Evolutionary conservation across 2,329 filamentous ascomycete genomes (phyloP), one percentile per base, ranked within the genome.

Genomic region (Karstenula rhodostoma): DNA sequence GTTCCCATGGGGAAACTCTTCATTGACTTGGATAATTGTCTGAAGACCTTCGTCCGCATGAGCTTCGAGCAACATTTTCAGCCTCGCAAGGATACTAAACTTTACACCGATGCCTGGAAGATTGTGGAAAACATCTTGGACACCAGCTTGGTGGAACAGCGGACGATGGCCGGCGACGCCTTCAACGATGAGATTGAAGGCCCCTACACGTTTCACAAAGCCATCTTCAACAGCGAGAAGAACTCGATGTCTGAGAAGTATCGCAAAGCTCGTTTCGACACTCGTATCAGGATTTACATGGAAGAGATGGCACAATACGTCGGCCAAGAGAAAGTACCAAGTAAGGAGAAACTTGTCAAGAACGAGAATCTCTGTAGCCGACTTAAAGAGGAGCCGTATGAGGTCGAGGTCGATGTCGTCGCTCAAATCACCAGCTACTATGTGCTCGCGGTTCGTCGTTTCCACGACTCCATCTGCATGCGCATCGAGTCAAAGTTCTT

Each of bases 401-500:
- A 80, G 1, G 75, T 78, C 0, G 90, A 92, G 69, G 75, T 93
- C 0, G 80, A 84, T 9, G 85, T 90, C 0, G 85, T 90, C 0
- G 83, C 87, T 0, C 87, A 87, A 4, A 83, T 91, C 47, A 81
- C 89, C 0, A 89, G 85, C 0, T 93, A 93, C 73, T 93, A 93
- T 70, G 82, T 86, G 49, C 84, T 89, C 4, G 89, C 90, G 0
- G 85, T 87, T 0, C 78, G 83, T 35, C 84, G 90, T 1, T 90
- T 92, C 67, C 82, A 87, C 0, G 90, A 93, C 29, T 71, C 72
- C 0, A 68, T 85, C 5, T 77, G 70, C 27, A 76, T 78, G 66
- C 67, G 78, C 1, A 68, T 82, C 1, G 69, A 78, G n/a, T 71
- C 61, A 0, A 75, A 80, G 44, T 65, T 80, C 35, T 76, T 75